These are phyloP conservation scores for Eragrostis nindensis DNA, from an alignment of 176 grass and related monocot genomes.

Conservation along the genomic window DNA sequence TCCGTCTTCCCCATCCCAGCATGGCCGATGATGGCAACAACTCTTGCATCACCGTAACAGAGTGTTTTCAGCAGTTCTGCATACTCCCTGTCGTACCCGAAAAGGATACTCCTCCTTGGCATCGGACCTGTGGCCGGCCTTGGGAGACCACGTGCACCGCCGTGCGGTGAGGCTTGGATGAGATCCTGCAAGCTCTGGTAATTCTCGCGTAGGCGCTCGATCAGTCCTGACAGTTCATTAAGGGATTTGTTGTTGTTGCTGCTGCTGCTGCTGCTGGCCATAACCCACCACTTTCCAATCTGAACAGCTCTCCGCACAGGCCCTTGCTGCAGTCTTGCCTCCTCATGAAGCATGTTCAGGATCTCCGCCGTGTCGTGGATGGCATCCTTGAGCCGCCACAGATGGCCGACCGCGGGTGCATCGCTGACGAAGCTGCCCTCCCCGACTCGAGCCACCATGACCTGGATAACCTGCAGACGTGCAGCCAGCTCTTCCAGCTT, in stretches of 20 bases:
- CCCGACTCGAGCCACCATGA: neutral
- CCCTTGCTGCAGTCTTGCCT: neutral
- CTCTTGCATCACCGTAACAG: no score
- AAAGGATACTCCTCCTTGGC: neutral
- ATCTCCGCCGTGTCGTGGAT: neutral
- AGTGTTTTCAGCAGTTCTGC: neutral
- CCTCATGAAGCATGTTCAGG: neutral
- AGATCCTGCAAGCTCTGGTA: neutral
- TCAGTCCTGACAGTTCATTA: neutral
- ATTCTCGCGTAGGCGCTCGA: neutral
- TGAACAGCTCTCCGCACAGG: neutral
- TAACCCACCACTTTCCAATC: neutral
- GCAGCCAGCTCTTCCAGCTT: neutral
- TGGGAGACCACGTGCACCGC: no score
- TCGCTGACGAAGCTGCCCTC: no score
- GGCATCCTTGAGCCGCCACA: neutral
- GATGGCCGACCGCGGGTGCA: neutral
- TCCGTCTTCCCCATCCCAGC: slow-evolving; percentile 18
- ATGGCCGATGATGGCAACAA: neutral
- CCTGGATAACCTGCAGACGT: neutral
- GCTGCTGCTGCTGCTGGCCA: no score
- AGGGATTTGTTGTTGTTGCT: no score
- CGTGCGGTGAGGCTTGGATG: neutral
- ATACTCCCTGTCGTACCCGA: neutral
- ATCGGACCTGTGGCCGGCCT: neutral